Percentiles rank a stretch among this genome's conserved stretches.
Evolutionary conservation across 148 eudicot genomes (phyloP).

Genomic region (Selenicereus undatus): DNA sequence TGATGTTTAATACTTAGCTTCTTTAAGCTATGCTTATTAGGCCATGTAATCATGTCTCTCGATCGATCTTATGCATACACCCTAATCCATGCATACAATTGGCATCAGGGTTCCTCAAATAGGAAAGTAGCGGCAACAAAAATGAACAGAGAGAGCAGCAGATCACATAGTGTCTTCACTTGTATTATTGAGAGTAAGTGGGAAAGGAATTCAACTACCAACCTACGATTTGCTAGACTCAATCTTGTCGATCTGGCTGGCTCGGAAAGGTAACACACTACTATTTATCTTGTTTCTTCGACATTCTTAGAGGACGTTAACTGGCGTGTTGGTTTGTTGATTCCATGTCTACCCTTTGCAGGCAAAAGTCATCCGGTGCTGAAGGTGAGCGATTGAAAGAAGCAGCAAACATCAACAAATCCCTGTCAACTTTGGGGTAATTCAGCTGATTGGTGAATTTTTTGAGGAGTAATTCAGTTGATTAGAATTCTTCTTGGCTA

Average conservation of each 20-base stretch:
- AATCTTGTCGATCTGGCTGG: constrained; percentile 99
- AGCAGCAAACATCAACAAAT: constrained; percentile 94
- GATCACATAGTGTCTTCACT: constrained; percentile 95
- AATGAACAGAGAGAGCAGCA: constrained; percentile 98
- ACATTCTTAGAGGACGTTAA: not conserved
- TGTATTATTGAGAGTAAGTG: constrained; percentile 88
- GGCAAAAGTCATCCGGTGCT: constrained; percentile 98
- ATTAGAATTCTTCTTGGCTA: constrained; percentile 4
- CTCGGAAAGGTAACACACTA: constrained; percentile 73
- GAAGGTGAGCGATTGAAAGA: constrained; percentile 97
- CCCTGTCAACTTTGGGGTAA: constrained; percentile 93
- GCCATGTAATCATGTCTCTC: not conserved
- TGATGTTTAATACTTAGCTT: constrained; percentile 3
- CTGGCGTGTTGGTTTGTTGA: constrained; percentile 9
- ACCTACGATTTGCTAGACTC: constrained; percentile 81
- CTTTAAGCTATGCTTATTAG: not conserved
- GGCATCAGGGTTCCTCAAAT: constrained; percentile 80
- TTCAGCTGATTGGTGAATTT: not conserved
- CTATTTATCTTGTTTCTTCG: constrained; percentile 2
- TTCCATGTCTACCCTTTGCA: constrained; percentile 24
- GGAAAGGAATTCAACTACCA: constrained; percentile 86
- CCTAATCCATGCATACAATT: constrained; percentile 19
- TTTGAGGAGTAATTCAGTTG: not conserved
- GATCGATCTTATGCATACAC: not conserved
- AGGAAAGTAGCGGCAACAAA: constrained; percentile 96